Conservation (phyloP, 129 eudicot species). For the Flaveria sonorensis region DNA sequence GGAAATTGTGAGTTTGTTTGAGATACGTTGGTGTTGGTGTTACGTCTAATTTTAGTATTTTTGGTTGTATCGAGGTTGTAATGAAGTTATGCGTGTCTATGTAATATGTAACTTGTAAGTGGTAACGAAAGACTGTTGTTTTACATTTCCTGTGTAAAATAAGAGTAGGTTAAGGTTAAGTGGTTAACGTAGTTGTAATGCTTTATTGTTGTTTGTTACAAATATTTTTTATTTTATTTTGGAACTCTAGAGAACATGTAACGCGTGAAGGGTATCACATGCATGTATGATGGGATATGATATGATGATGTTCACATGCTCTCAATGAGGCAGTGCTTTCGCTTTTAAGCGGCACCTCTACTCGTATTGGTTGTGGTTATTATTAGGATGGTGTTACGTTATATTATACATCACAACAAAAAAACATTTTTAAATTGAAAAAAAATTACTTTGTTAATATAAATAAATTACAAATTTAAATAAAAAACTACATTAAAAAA, state of each 20-base stretch:
- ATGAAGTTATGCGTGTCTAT: constrained; percentile 22
- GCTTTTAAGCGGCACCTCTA: not conserved
- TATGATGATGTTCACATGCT: constrained; percentile 18
- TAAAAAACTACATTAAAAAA: no score
- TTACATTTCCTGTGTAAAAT: constrained; percentile 28
- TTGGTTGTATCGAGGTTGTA: constrained; percentile 21
- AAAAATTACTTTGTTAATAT: no score
- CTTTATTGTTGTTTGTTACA: not conserved
- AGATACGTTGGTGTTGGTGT: constrained; percentile 12
- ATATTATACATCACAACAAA: no score
- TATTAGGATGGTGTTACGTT: no score
- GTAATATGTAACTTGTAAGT: constrained; percentile 33
- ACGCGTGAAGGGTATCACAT: constrained; percentile 29
- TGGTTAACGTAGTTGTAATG: not conserved
- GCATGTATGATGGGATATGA: constrained; percentile 32
- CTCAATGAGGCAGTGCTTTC: not conserved
- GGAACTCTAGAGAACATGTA: no score
- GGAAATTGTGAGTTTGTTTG: constrained; percentile 42
- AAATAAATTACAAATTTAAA: no score
- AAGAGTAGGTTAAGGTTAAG: constrained; percentile 18
- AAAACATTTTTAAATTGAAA: no score
- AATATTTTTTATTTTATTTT: not conserved
- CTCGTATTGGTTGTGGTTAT: not conserved
- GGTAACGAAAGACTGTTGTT: constrained; percentile 22
- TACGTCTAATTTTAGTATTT: constrained; percentile 27